phyloP scores from a whole-genome alignment of 129 eudicot species.

The Centrapalus pauciflorus region DNA sequence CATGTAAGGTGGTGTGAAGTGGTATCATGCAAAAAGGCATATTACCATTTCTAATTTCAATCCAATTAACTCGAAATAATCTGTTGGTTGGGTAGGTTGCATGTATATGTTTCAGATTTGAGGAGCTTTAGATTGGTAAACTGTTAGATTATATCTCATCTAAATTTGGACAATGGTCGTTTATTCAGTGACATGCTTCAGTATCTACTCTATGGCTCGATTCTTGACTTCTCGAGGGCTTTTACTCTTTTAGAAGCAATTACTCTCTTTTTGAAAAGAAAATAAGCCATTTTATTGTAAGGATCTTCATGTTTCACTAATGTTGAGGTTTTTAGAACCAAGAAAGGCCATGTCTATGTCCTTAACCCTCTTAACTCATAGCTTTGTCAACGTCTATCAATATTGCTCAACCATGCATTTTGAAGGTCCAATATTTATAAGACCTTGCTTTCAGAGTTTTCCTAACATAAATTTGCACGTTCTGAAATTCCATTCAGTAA shows the following conservation, averaged over 20 bases:
- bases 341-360: constrained; percentile 6
- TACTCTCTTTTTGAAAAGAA: not conserved
- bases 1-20: not conserved
- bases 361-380: not conserved
- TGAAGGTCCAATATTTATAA: not conserved
- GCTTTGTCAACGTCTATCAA: not conserved
- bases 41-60: not conserved
- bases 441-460: not conserved
- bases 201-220: not conserved
- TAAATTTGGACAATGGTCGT: not conserved
- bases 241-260: not conserved
- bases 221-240: too few species aligned
- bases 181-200: not conserved
- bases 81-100: not conserved
- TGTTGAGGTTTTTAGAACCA: not conserved
- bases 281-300: not conserved
- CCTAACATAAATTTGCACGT: not conserved
- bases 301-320: not conserved
- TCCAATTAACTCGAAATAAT: not conserved
- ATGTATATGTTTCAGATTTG: not conserved
- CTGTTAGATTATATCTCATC: not conserved
- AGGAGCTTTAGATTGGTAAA: not conserved
- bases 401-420: not conserved
- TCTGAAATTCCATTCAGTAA: too few species aligned
- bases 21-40: too few species aligned